phyloP scores from a whole-genome alignment of 345 rosid genomes.

The Populus alba region DNA sequence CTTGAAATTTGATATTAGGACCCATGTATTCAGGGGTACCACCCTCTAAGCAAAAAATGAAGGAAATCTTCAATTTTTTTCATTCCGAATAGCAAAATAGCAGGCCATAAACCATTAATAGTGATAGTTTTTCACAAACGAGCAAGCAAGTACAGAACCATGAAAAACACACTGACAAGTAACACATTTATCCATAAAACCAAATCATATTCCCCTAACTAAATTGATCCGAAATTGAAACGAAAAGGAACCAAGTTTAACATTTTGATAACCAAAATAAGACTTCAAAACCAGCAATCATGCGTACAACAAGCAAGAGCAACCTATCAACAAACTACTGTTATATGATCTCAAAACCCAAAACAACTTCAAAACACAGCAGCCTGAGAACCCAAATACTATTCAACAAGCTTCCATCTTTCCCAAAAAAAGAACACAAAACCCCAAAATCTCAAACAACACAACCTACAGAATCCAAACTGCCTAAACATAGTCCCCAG shows the following conservation, averaged over 20 bases:
- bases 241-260: not conserved
- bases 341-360: slow-evolving; percentile 9
- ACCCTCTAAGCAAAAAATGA: slow-evolving; percentile 52
- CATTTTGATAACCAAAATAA: not conserved
- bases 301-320: not conserved
- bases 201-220: slow-evolving; percentile 11
- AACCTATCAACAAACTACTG: not conserved
- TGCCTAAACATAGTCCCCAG: not conserved
- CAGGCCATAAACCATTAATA: not conserved
- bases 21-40: slow-evolving; percentile 91
- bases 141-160: not conserved
- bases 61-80: slow-evolving; percentile 4
- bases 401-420: slow-evolving; percentile 6
- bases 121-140: not conserved
- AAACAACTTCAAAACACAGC: slow-evolving; percentile 1
- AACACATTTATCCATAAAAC: slow-evolving; percentile 15
- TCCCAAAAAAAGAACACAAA: not conserved
- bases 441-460: slow-evolving; percentile 5
- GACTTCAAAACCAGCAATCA: not conserved
- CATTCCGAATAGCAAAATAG: not conserved
- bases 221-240: slow-evolving; percentile 9
- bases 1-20: slow-evolving; percentile 82
- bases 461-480: not conserved
- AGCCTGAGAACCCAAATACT: not conserved
- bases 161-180: not conserved